phyloP scores from a whole-genome alignment of 176 grass and related monocot species.

The Secale cereale region DNA sequence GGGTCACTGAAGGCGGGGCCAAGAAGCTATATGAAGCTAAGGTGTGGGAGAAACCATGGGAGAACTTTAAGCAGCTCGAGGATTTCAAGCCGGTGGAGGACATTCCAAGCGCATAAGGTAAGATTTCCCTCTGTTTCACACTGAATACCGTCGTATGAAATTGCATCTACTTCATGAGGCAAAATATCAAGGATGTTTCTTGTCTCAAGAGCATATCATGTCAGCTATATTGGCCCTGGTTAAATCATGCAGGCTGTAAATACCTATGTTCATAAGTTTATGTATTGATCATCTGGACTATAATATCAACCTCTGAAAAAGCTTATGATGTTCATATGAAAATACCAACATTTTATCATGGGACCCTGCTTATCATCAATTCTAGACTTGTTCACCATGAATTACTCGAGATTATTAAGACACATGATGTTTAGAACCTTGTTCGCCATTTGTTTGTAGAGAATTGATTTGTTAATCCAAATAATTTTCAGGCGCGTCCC shows the following conservation, averaged over 20 bases:
- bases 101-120: slow-evolving; percentile 42
- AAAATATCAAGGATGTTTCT: not conserved
- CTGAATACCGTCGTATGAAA: not conserved
- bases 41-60: slow-evolving; percentile 68
- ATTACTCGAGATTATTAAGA: not conserved
- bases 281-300: not conserved
- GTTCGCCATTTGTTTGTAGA: not conserved
- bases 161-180: not conserved
- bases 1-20: slow-evolving; percentile 40
- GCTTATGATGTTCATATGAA: not conserved
- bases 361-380: not conserved
- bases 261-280: not conserved
- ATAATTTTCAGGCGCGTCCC: slow-evolving; percentile 26
- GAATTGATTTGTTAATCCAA: not conserved
- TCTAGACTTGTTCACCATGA: not conserved
- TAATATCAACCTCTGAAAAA: not conserved
- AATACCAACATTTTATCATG: not conserved
- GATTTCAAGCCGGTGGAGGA: slow-evolving; percentile 57
- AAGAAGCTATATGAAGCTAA: slow-evolving; percentile 78
- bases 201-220: not conserved
- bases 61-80: slow-evolving; percentile 59
- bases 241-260: not conserved
- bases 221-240: not conserved
- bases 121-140: not conserved
- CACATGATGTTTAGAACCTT: not conserved